Base-by-base conservation (phyloP, 2,329 filamentous ascomycete genomes). In the Verticillium zaregamsianum region DNA sequence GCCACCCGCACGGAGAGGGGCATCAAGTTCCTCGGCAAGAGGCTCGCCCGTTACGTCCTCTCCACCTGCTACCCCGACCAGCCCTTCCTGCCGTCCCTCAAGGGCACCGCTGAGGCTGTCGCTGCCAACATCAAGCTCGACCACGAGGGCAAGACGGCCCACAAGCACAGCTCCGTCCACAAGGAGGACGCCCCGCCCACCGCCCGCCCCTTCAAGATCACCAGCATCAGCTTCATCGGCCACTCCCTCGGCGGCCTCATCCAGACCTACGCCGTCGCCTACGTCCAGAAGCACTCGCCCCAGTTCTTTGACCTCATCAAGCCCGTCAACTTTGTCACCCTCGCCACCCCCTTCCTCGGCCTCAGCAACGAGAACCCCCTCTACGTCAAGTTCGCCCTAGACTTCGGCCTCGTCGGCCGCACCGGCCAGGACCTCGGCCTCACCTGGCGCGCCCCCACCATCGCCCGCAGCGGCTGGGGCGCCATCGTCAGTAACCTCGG, bases 321-420 rank as follows among this genome's bases (percentile, higher is more conserved):
- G 66, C 94, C 94, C 0, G 81, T 97, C 72, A 97, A 97, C 72
- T 98, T 98, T 71, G 90, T 98, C 66, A 84, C 90, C 32, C 79
- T 98, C 67, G 93, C 94, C 17, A 90, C 93, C 0, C 94, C 94
- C 0, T 92, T 97, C 67, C 79, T 98, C 1, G 94, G 94, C 0
- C 79, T 98, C 40, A 98, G 94, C 74, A 97, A 99, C 72, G 95
- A 99, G 72, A 99, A 99, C 68, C 95, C 95, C 0, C 82, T 98
- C 61, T 99, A 99, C 73, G 91, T 99, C 75, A 96, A 93, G 70
- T 98, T 99, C 74, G 95, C 95, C 0, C 80, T 99, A 3, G 95
- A 99, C 73, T 96, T 98, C 77, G 95, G 95, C 0, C 83, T 99
- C 1, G 94, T 99, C 15, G 95, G 95, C n/a, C 86, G 94, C 60